Base-by-base conservation (phyloP, 345 rosid species). In the Citrus hindsii region DNA sequence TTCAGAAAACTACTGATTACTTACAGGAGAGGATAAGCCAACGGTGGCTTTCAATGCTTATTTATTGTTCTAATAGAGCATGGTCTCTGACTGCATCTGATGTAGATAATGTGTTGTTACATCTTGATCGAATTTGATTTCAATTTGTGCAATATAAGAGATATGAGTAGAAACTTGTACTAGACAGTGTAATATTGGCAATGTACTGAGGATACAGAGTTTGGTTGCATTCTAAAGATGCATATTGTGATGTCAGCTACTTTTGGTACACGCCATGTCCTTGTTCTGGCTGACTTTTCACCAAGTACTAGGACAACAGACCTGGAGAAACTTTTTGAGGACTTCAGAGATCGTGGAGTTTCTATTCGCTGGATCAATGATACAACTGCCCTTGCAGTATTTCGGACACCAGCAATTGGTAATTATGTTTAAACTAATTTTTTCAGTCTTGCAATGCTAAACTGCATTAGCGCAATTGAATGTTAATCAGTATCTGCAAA, bases 281-380 rank as follows among this genome's bases (percentile, higher is more conserved):
- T 96, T 73, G 95, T 92, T 75, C 89, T 96, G 69, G 85, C 92
- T 72, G 91, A 73, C 74, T 92, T 96, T 85, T 88, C 93, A 35
- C 93, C 98, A 63, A 88, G 84, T 76, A 92, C 90, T 73, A 89
- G 85, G 88, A 90, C 98, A 32, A 88, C 78, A 40, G 97, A 94
- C 72, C 90, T 96, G 67, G 99, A 96, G 84, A 96, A 84, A 82
- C 86, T 91, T 70, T 86, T 91, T 67, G 87, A 80, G 67, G 92
- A 86, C 80, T 92, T 87, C 61, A 90, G 75, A 78, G 93, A 84
- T 71, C 81, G 62, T 51, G 93, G 87, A 78, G 75, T 94, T 77
- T 85, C 84, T 76, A 90, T 96, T 85, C 94, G 93, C 77, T 96
- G 99, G 98, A 91, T 94, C 71, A 90, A 89, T 86, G 97, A 96